phyloP scores from a whole-genome alignment of 1,284 basidiomycete species.

The Cutaneotrichosporon sp. region DNA sequence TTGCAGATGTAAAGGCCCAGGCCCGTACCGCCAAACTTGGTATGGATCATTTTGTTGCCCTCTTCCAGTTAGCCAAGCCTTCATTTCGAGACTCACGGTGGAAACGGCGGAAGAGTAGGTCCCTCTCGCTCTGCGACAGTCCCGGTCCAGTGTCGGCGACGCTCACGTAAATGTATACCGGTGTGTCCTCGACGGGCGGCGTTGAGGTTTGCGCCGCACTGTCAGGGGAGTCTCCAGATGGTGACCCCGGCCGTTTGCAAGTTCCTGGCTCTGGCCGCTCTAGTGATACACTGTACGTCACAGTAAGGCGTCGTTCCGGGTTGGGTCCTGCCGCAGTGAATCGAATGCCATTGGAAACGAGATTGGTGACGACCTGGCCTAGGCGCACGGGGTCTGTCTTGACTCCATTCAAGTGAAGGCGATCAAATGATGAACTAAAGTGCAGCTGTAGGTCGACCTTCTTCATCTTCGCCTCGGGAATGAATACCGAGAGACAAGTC shows the following conservation, averaged over 20 bases:
- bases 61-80: too few relatives aligned
- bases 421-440: slow-evolving; percentile 16
- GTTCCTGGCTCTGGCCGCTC: slow-evolving; percentile 12
- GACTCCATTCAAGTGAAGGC: slow-evolving; percentile 10
- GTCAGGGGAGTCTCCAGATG: too few relatives aligned
- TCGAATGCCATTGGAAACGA: slow-evolving; percentile 28
- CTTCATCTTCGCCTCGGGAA: slow-evolving; percentile 27
- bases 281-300: slow-evolving; percentile 22
- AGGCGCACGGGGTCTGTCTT: slow-evolving; percentile 36
- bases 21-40: slow-evolving; percentile 34
- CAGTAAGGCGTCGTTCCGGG: slow-evolving; percentile 21
- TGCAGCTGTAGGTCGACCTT: slow-evolving; percentile 18
- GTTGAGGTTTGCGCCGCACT: slow-evolving; percentile 14
- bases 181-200: background rate
- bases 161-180: slow-evolving; percentile 22
- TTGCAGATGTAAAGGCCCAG: slow-evolving; percentile 37
- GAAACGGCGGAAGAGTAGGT: slow-evolving; percentile 27
- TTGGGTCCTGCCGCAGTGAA: slow-evolving; percentile 28
- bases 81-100: too few relatives aligned
- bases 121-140: slow-evolving; percentile 21
- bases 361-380: slow-evolving; percentile 33
- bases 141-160: slow-evolving; percentile 36
- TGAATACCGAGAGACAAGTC: slow-evolving; percentile 22
- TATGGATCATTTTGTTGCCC: slow-evolving; percentile 29
- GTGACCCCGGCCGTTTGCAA: background rate